phyloP scores from a whole-genome alignment of 495 filamentous ascomycete species.

The Lophium mytilinum region DNA sequence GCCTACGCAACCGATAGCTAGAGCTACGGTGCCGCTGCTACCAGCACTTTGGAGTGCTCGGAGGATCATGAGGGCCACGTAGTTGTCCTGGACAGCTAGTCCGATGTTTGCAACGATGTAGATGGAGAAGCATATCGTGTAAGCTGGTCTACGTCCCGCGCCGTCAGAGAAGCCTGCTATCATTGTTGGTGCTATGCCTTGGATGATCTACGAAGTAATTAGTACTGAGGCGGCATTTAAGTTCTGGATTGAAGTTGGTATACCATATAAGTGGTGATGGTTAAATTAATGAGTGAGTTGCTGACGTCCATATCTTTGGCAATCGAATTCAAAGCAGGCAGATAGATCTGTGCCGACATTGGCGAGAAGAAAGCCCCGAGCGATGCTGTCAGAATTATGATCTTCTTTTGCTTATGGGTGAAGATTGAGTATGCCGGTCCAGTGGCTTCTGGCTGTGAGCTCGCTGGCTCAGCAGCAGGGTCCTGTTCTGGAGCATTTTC shows the following conservation, averaged over 20 bases:
- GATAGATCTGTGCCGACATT: conserved; percentile 27
- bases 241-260: neutral
- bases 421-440: conserved; percentile 30
- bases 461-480: neutral
- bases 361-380: conserved; percentile 28
- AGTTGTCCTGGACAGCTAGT: conserved; percentile 29
- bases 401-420: conserved; percentile 20
- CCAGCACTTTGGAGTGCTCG: conserved; percentile 29
- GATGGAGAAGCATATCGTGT: conserved; percentile 29
- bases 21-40: conserved; percentile 28
- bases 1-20: conserved; percentile 27
- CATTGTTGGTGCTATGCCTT: conserved; percentile 30
- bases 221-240: neutral
- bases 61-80: conserved; percentile 30
- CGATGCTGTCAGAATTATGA: conserved; percentile 27
- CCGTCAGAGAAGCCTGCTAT: conserved; percentile 32
- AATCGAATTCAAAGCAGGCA: conserved; percentile 28
- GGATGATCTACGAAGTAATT: conserved; percentile 25
- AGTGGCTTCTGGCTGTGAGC: conserved; percentile 1
- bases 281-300: conserved; percentile 26
- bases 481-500: neutral
- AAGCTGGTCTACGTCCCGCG: conserved; percentile 25
- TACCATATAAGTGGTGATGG: conserved; percentile 35
- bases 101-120: conserved; percentile 31
- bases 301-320: conserved; percentile 23